Evolutionary conservation across 129 eudicot genomes (phyloP), one percentile per base, ranked within the genome.

Genomic region (Chrysanthemum lavandulifolium): DNA sequence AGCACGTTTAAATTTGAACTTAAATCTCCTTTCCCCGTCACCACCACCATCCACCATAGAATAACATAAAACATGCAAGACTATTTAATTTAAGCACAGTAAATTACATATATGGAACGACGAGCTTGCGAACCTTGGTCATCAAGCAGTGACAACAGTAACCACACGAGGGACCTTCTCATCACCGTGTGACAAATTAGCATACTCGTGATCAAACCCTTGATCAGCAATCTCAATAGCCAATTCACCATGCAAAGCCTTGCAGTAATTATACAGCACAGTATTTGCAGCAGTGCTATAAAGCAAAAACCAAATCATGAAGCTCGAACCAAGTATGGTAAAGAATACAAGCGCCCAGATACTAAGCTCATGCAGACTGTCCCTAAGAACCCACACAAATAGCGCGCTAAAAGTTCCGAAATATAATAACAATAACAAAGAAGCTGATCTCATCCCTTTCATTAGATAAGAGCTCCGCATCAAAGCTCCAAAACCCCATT

Each of bases 261-360:
- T 90, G 73, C 97, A 87, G 48, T 90, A 85, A 88, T 85, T 85
- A 81, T 81, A 90, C 69, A 90, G 29, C 47, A 87, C 97, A 0
- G 82, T 71, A 57, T 43, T 71, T 0, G 91, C 81, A 10, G 89
- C 85, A 18, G 79, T 64, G 66, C 63, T 36, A 47, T 75, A 51
- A 31, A 90, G 83, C 87, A 90, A 76, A 21, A 75, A 56, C 65
- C 81, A 3, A 3, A 90, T 87, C 69, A 83, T 56, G 15, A 69
- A 58, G 18, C 80, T 76, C 31, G 86, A 81, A 55, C 76, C 72
- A 15, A 81, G 62, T 59, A 81, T 84, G 15, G 76, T 87, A 76
- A 68, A 72, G 33, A 78, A 62, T 33, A 83, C 68, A 63, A 77
- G 68, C 2, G 69, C 81, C 83, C 76, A 77, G 16, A 64, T 72